Percentiles rank a stretch among this genome's conserved stretches.
Evolutionary conservation across 2,329 filamentous ascomycete genomes (phyloP).

Genomic region (Calonectria hongkongensis): DNA sequence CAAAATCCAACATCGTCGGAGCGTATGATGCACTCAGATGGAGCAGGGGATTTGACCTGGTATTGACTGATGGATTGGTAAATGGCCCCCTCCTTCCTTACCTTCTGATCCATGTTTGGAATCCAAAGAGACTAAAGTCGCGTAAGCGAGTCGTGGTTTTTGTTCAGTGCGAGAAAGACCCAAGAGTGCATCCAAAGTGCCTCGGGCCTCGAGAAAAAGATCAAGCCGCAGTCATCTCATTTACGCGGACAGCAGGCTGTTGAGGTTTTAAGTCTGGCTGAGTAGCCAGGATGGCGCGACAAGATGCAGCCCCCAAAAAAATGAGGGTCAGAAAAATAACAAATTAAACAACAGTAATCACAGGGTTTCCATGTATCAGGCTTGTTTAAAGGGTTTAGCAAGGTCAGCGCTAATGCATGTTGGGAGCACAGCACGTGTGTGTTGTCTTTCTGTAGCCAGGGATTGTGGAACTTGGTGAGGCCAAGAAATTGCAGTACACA

Average conservation of each 20-base stretch:
- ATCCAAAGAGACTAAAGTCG: background rate
- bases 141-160: too few relatives aligned
- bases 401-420: slow-evolving; percentile 3
- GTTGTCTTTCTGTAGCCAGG: too few relatives aligned
- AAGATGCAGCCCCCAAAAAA: slow-evolving; percentile 2
- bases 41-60: background rate
- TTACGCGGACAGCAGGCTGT: background rate
- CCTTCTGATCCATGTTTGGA: background rate
- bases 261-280: background rate
- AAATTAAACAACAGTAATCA: background rate
- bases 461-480: too few relatives aligned
- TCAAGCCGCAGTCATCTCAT: background rate
- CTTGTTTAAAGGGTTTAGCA: background rate
- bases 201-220: background rate
- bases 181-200: background rate
- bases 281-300: background rate
- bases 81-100: background rate
- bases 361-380: background rate
- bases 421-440: background rate
- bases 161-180: background rate
- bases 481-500: too few relatives aligned
- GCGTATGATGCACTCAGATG: background rate
- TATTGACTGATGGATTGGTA: slow-evolving; percentile 8
- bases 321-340: background rate
- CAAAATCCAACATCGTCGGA: background rate